Evolutionary conservation across 2,329 filamentous ascomycete genomes (phyloP), one percentile per base, ranked within the genome.

Genomic region (Monilinia polystroma): DNA sequence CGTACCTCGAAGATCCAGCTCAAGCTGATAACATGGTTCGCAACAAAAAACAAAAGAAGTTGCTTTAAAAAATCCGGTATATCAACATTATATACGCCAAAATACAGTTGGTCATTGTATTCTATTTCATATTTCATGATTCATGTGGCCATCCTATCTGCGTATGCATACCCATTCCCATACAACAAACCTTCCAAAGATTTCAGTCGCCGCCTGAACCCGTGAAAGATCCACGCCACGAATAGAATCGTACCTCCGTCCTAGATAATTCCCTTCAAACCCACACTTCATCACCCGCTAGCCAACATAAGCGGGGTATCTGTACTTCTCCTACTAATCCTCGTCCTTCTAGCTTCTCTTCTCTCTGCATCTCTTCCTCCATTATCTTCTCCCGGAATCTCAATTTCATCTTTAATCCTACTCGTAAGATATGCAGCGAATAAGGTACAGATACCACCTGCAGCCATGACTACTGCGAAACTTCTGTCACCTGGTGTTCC

Each of bases 401-500:
- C 71, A 47, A 75, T 69, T 60, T 77, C 75, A 56, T 77, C 75
- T 38, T 72, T 71, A 20, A 77, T 75, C 45, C 72, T 67, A 67
- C 72, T 75, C 12, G 75, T 75, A 43, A 94, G 84, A 72, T 85
- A 91, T 6, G 90, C 92, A 7, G 94, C 91, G 3, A 90, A 80
- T 58, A 97, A 77, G 1, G 93, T 91, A 69, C 90, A 91, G 54
- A 90, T 78, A 2, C 93, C 94, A 1, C 93, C 93, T 66, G 96
- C 88, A 26, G 93, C 87, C 73, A 98, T 80, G 53, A 97, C 92
- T 81, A 94, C 92, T 20, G 89, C 88, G 60, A 97, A 91, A 77
- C 91, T 96, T 71, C 90, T 87, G 79, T 98, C 94, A 45, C 92
- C 93, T 0, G 92, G 90, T 5, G 84, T 86, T 5, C 93, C 93